Base-by-base conservation (phyloP, 1,284 basidiomycete genomes). In the Inonotus obliquus region DNA sequence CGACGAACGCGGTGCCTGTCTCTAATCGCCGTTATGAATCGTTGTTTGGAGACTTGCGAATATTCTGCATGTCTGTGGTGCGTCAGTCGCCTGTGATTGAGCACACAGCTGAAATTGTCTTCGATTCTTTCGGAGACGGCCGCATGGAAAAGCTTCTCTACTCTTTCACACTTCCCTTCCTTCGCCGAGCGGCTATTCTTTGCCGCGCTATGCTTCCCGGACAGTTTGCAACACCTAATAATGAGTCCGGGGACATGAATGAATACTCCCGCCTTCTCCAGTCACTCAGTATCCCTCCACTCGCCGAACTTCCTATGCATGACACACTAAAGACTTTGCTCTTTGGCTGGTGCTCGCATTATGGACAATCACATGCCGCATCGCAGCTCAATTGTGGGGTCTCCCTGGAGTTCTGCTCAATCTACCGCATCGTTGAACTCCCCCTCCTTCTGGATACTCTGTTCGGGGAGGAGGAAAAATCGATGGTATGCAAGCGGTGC, bases 131-230 rank as follows among this genome's bases (percentile, higher is more conserved):
- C 68, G 90, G 90, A 57, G 87, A 92, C 67, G 85, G 85, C 2
- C 79, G 86, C 27, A 87, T 98, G 58, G 91, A 95, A 70, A 94
- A 91, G 74, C 76, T 96, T 55, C 76, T 98, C 52, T 96, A 96
- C 71, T 81, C 86, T 0, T 94, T 96, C 74, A 96, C 94, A 0
- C 78, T 99, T 6, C 95, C 95, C 1, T 98, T 98, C 80, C 81
- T 98, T n/a, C 88, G 96, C 39, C 85, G 92, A 4, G 92, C 92
- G 0, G 88, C 93, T 5, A 92, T 98, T 44, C 80, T 98, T 9
- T 92, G 89, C 66, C 87, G 90, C 13, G 84, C 92, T 0, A 79
- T 94, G 21, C 79, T 91, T 63, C 90, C 83, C 7, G 78, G 75
- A 27, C 79, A 83, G 14, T 87, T 89, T 67, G 75, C 81, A 1